Conservation (phyloP, 1,139 yeast species). For the Pneumocystis jirovecii region DNA sequence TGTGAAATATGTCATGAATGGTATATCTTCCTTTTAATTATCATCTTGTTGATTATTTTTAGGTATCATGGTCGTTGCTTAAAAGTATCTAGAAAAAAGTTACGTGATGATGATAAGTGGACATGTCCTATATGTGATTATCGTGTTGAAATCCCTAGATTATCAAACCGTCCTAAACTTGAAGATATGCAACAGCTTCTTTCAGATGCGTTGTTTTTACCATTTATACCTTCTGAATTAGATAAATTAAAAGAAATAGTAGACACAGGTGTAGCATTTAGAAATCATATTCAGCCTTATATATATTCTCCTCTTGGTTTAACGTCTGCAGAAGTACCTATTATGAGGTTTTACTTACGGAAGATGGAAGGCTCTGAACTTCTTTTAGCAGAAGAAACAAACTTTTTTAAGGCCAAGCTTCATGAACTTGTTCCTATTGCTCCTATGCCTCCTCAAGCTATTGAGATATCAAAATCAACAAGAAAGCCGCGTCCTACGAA, state of each 20-base stretch:
- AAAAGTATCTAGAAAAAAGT: slow-evolving; percentile 22
- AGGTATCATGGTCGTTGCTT: slow-evolving; percentile 47
- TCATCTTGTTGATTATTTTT: neutral
- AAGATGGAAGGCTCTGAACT: slow-evolving; percentile 31
- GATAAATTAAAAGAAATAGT: slow-evolving; percentile 25
- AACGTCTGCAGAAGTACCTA: slow-evolving; percentile 18
- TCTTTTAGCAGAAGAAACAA: slow-evolving; percentile 13
- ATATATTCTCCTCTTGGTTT: slow-evolving; percentile 9
- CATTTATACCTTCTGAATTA: slow-evolving; percentile 21
- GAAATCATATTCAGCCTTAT: slow-evolving; percentile 23
- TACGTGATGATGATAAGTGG: slow-evolving; percentile 31
- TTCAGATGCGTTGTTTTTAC: slow-evolving; percentile 17
- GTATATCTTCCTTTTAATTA: slow-evolving; percentile 27
- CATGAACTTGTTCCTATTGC: slow-evolving; percentile 13
- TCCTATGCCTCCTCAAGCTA: slow-evolving; percentile 14
- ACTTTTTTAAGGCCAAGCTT: slow-evolving; percentile 13
- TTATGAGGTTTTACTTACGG: slow-evolving; percentile 31
- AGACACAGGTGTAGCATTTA: slow-evolving; percentile 29
- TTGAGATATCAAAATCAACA: slow-evolving; percentile 14
- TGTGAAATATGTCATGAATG: slow-evolving; percentile 70
- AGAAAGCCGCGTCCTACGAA: slow-evolving; percentile 15
- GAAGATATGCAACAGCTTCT: slow-evolving; percentile 25
- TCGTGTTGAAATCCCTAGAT: slow-evolving; percentile 24
- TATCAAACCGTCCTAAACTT: slow-evolving; percentile 24
- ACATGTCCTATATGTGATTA: slow-evolving; percentile 56